Conservation (phyloP, 202 grass and related monocot genomes). For the Brachypodium distachyon region DNA sequence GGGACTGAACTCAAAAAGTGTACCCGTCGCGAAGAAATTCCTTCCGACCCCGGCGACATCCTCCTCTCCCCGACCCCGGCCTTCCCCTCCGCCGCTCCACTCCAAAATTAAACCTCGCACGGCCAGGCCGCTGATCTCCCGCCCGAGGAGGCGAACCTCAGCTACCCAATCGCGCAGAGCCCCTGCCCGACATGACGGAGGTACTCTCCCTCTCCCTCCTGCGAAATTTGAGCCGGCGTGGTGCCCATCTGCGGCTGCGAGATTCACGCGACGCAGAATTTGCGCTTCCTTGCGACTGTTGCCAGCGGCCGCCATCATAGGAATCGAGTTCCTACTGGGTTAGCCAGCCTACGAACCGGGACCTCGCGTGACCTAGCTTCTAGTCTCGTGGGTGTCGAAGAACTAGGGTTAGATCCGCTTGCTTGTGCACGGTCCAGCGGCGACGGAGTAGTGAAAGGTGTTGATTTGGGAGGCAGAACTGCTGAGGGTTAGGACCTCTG, state of each 20-base stretch:
- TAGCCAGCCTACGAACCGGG: background rate
- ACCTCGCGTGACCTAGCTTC: background rate
- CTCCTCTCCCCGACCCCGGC: background rate
- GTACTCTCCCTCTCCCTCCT: background rate
- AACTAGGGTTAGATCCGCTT: slow-evolving; percentile 27
- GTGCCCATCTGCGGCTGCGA: background rate
- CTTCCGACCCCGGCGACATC: background rate
- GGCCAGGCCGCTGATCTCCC: slow-evolving; percentile 11
- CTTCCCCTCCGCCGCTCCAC: background rate
- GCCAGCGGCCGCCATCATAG: background rate
- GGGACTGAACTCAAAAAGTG: background rate
- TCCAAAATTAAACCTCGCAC: background rate
- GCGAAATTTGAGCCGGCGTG: background rate
- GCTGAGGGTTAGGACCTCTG: background rate
- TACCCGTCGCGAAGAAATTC: background rate
- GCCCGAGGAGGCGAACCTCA: background rate
- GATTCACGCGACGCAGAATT: background rate
- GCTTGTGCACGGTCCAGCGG: background rate
- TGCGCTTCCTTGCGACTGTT: background rate
- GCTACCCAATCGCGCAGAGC: background rate
- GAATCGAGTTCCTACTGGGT: background rate
- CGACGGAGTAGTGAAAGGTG: background rate
- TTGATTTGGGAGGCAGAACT: background rate
- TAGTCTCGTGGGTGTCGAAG: background rate
- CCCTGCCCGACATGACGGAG: slow-evolving; percentile 36